Evolutionary conservation across 2,329 filamentous ascomycete genomes (phyloP).

Genomic region (Ceratocystis alfenasii): DNA sequence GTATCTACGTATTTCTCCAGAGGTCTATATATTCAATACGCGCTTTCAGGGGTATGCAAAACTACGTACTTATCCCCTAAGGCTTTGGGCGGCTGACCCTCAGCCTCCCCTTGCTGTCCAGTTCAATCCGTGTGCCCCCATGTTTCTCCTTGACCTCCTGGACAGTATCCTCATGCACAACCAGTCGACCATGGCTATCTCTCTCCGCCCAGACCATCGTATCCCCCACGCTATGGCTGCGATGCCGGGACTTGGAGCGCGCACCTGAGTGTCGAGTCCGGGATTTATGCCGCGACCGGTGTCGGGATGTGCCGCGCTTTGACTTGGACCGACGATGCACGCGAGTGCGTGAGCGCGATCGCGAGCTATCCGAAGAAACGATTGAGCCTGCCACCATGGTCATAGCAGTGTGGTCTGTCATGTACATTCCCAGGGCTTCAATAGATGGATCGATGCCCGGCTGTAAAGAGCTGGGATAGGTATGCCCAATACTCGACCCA

Average conservation of each 20-base stretch:
- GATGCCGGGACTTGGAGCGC: constrained; percentile 1
- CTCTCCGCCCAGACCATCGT: constrained; percentile 7
- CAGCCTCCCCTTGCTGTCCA: constrained; percentile 94
- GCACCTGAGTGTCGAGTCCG: neutral
- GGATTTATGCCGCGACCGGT: constrained; percentile 16
- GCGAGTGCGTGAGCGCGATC: constrained; percentile 12
- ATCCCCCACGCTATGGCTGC: constrained; percentile 5
- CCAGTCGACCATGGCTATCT: constrained; percentile 43
- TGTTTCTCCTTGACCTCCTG: constrained; percentile 43
- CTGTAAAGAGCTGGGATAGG: neutral
- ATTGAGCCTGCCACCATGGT: neutral
- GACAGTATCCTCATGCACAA: constrained; percentile 50
- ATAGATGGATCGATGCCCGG: neutral
- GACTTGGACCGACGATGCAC: constrained; percentile 13
- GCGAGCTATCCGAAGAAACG: constrained; percentile 8
- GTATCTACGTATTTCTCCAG: too few species aligned
- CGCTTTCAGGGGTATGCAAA: neutral
- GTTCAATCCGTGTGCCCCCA: constrained; percentile 59
- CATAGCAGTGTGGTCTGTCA: neutral
- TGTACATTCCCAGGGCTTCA: neutral
- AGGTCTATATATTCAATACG: too few species aligned
- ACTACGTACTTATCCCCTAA: neutral
- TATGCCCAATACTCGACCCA: neutral
- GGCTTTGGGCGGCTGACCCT: constrained; percentile 63
- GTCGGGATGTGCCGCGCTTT: constrained; percentile 6